Evolutionary conservation across 2,329 filamentous ascomycete genomes (phyloP), one percentile per base, ranked within the genome.

Genomic region (Lachnellula occidentalis): DNA sequence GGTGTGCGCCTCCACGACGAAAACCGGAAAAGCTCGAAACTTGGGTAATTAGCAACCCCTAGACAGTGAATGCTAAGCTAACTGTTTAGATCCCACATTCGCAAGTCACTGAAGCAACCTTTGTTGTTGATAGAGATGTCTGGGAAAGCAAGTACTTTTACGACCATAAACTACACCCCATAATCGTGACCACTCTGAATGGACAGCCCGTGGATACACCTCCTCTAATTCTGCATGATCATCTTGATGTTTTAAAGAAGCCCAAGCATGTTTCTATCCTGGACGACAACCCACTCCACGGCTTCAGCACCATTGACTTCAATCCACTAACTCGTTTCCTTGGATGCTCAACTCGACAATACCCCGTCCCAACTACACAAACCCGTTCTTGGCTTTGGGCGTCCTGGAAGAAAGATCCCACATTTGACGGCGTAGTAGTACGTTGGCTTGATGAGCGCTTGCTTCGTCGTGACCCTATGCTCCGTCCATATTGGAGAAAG

Each of bases 61-160:
- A n/a, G 4, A 17, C 27, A 15, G 2, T 12, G 5, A 31, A 15
- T 14, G 2, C 22, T 31, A n/a, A 9, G 19, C 43, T 46, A 31
- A 46, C 21, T 46, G 2, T 24, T n/a, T 78, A 77, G 77, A 78
- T 81, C 46, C 77, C 78, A 9, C 74, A 77, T 57, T 73, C 77
- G n/a, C 75, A 78, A 55, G 76, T 80, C 4, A 76, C 73, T 2
- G 75, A 79, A 64, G 77, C 77, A n/a, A 78, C 74, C 0, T 80
- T 80, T 54, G 74, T 78, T 1, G 72, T 79, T 46, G 75, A 73
- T 5, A 65, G 76, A 3, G 74, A 80, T 58, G 74, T 79, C 4
- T 80, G 78, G 58, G 73, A 79, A 61, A 73, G 75, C 57, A 73
- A 71, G 62, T 76, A 72, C 70, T 57, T 70, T 14, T 76, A 76